Base-by-base conservation (phyloP, 257 asterid species). In the Penstemon davidsonii region DNA sequence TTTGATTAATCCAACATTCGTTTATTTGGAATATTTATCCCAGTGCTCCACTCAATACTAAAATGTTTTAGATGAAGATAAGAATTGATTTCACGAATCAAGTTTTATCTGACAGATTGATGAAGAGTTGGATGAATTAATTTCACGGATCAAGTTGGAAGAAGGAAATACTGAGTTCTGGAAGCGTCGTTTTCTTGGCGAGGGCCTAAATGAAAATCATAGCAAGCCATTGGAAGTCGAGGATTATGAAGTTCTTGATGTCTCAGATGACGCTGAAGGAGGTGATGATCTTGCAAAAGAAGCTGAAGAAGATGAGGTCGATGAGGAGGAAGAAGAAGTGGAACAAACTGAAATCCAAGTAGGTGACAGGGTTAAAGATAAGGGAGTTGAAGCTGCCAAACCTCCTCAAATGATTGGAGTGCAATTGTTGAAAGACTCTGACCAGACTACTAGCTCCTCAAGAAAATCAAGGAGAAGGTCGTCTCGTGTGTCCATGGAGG, bases 111-210 rank as follows among this genome's bases (percentile, higher is more conserved):
- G 58, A 62, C 68, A 93, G 99, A 84, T 88, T 66, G 97, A 93
- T 78, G 96, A 83, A 79, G 97, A 88, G 78, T 79, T 93, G 86
- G 99, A 93, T 74, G 97, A 87, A 73, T 70, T 93, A 69, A 90
- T 93, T 68, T 91, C 97, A 66, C 84, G 96, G 73, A 93, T 93
- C 66, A 90, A 87, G 86, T 81, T 90, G 85, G 76, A 93, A 45
- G 99, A 93, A 80, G 99, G 99, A 68, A 78, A 93, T 79, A 93
- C 99, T 68, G 99, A 93, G 83, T 93, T 88, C 82, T 93, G 99
- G 99, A 87, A 76, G 64, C 86, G 92, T 47, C 97, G 99, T 74
- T 93, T 93, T 76, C 89, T 93, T 73, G 99, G 97, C 68, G 99
- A 93, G 83, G 95, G 81, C 77, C 78, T 88, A 57, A 83, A 79